phyloP scores from a whole-genome alignment of 768 basidiomycete genomes.

The Suillus bovinus region DNA sequence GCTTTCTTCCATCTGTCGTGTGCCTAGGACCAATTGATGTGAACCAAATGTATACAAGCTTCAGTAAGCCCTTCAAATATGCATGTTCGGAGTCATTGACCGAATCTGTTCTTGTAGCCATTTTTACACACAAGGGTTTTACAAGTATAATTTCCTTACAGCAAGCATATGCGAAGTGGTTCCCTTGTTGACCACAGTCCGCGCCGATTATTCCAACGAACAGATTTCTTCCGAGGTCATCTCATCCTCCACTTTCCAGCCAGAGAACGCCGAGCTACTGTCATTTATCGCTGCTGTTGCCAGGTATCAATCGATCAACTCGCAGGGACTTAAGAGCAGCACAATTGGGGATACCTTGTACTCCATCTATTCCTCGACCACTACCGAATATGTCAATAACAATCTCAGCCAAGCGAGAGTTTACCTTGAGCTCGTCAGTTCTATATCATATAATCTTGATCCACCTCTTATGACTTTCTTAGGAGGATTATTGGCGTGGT shows the following conservation, averaged over 20 bases:
- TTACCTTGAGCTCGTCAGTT: background rate
- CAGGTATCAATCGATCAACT: slow-evolving; percentile 2
- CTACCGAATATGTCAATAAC: background rate
- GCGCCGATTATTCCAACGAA: background rate
- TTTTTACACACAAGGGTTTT: slow-evolving; percentile 6
- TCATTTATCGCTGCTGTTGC: slow-evolving; percentile 15
- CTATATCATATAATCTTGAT: background rate
- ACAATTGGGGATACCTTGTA: background rate
- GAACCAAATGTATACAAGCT: slow-evolving; percentile 1
- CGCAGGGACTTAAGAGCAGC: background rate
- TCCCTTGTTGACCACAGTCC: background rate
- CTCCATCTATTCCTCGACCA: slow-evolving; percentile 1
- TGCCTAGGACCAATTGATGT: slow-evolving; percentile 10
- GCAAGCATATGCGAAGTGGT: slow-evolving; percentile 8
- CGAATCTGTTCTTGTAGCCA: slow-evolving; percentile 1
- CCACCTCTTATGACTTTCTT: background rate
- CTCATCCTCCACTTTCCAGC: background rate
- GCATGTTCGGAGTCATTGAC: background rate
- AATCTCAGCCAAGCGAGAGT: background rate
- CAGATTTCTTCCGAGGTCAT: background rate
- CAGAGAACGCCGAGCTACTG: slow-evolving; percentile 10
- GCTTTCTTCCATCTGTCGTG: slow-evolving; percentile 12
- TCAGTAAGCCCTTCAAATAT: background rate
- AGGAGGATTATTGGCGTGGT: slow-evolving; percentile 8
- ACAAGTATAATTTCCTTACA: slow-evolving; percentile 12